Evolutionary conservation across 805 yeast genomes (phyloP), one percentile per base, ranked within the genome.

Genomic region (Wickerhamomyces bisporus): DNA sequence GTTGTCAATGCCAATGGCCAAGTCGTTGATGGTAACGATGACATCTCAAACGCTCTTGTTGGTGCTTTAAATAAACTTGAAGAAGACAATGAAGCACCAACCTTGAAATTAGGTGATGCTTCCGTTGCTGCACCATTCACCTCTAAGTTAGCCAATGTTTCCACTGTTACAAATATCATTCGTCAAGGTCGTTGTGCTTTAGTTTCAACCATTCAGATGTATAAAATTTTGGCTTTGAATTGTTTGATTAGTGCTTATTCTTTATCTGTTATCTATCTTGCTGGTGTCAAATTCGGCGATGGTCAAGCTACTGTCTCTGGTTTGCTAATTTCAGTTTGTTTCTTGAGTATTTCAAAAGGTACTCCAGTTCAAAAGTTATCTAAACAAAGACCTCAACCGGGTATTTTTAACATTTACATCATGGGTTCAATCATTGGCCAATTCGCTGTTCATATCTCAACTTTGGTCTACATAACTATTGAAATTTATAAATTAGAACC

Each of bases 51-150:
- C 47, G 70, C 77, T 48, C 66, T 85, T 52, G 68, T 84, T 67
- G 68, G 71, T 45, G 58, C 70, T 59, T 66, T 64, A 48, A 62
- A 61, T 38, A 82, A 79, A 48, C 68, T 71, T 35, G 86, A 66
- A 38, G 86, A 78, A 24, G 81, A 75, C 34, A 71, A 60, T 24
- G 97, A 91, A 50, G 95, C 94, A 0, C 98, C 98, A 41, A 78
- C 83, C 33, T 75, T 93, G 67, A 93, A 93, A 62, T 71, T 93
- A 39, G 98, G 98, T 53, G 98, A 93, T 66, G 98, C 98, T 12
- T 89, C 97, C 18, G 96, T 94, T 54, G 98, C 98, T 39, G 98
- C 98, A 25, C 98, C 98, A 33, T 87, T 93, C 62, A 93, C 98
- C 15, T 89, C 98, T 18, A 93, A 93, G 60, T 75, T 93, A 48